Base-by-base conservation (phyloP, 23 red algal species). In the Pyropia yezoensis region DNA sequence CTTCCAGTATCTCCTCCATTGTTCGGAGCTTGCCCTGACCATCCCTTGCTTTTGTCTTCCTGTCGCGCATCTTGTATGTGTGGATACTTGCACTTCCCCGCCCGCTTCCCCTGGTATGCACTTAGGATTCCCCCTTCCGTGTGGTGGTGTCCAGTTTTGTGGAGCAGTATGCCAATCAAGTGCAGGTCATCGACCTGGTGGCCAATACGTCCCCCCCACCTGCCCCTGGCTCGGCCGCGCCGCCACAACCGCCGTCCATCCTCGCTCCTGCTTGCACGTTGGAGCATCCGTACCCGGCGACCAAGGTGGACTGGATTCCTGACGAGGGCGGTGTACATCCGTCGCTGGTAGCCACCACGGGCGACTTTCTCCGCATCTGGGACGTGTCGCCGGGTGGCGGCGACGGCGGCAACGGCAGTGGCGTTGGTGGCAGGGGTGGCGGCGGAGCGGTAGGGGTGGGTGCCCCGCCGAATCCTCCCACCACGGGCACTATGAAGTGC, bases 241-340 rank as follows among this genome's bases (percentile, higher is more conserved):
- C 55, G 24, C 20, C 18, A 58, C 55, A 58, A 25, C 18, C 20
- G 55, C 18, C 55, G 13, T 58, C 55, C 18, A 20, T 20, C 11
- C 20, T 58, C 55, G 8, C 24, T 7, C 20, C 20, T 13, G 8
- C 12, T 9, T 66, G 32, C 63, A 64, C 80, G 13, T 61, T 90
- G 45, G 86, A 90, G 50, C 80, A 95, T 57, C 60, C 72, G 7
- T 86, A 86, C 52, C 89, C 89, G 2, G 83, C 89, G 26, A 95
- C 81, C 74, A 95, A 95, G 51, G 66, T 95, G 29, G 62, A 66
- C 28, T 95, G 69, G 62, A 95, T 95, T 52, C 89, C 89, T 25
- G 89, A 95, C 69, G 59, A 45, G 23, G 33, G 60, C 33, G 74
- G 61, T 30, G 65, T 57, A 1, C 73, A 71, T 47, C 66, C 73